phyloP scores from a whole-genome alignment of 805 yeast species.

The Yarrowia phangngaensis region DNA sequence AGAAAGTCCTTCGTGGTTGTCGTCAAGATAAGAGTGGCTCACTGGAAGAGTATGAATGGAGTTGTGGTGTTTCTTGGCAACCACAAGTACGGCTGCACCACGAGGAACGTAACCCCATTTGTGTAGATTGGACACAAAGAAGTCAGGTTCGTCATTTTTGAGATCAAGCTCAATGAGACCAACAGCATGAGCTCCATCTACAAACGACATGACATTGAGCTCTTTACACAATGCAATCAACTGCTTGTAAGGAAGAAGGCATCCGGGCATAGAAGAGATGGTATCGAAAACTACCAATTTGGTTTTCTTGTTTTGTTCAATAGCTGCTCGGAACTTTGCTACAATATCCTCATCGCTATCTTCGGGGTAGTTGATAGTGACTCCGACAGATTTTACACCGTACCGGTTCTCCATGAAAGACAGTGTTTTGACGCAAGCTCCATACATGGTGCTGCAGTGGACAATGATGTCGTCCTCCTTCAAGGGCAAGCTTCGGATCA shows the following conservation, averaged over 20 bases:
- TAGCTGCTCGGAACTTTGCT: conserved; percentile 33
- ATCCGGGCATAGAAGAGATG: conserved; percentile 63
- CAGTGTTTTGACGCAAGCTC: conserved; percentile 52
- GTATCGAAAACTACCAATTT: conserved; percentile 51
- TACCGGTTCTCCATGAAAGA: conserved; percentile 33
- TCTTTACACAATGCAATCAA: conserved; percentile 47
- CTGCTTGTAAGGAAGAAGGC: conserved; percentile 52
- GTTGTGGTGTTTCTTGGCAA: conserved; percentile 49
- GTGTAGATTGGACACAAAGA: conserved; percentile 59
- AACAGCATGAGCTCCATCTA: conserved; percentile 71
- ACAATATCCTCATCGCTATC: conserved; percentile 43
- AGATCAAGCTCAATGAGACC: conserved; percentile 43
- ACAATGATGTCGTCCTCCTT: conserved; percentile 51
- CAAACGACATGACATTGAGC: conserved; percentile 49
- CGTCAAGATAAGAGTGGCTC: conserved; percentile 45
- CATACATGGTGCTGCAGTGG: conserved; percentile 50
- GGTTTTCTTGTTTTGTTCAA: conserved; percentile 35
- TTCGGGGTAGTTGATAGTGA: conserved; percentile 47
- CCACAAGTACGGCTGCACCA: conserved; percentile 58
- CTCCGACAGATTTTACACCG: conserved; percentile 42
- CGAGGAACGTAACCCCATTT: conserved; percentile 64
- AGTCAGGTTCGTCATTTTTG: conserved; percentile 49
- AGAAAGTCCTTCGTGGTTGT: conserved; percentile 30
- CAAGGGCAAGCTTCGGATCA: conserved; percentile 54
- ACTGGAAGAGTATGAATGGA: conserved; percentile 56